Percentiles rank a stretch among this genome's conserved stretches.
Evolutionary conservation across 345 rosid genomes (phyloP).

Genomic region (Aquilaria sinensis): DNA sequence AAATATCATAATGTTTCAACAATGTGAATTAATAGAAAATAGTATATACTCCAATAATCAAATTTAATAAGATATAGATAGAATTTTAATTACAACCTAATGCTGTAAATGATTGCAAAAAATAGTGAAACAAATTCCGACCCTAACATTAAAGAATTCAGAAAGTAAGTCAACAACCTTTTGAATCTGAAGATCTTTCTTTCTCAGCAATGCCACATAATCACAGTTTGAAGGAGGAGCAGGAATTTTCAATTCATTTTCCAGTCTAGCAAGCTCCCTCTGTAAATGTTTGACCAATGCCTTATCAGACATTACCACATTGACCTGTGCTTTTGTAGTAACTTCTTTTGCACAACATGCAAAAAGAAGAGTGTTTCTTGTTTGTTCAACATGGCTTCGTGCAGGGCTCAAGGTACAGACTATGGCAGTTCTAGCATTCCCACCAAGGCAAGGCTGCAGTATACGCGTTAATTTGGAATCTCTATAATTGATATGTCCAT

Average conservation of each 20-base stretch:
- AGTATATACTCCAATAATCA: too few relatives aligned
- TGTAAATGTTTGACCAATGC: conserved; percentile 95
- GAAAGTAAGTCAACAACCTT: conserved; percentile 50
- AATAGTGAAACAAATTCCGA: neutral
- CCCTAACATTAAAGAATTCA: conserved; percentile 2
- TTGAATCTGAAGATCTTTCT: conserved; percentile 87
- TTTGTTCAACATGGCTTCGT: conserved; percentile 93
- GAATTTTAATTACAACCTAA: too few relatives aligned
- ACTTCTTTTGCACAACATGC: conserved; percentile 99
- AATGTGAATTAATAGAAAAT: too few relatives aligned
- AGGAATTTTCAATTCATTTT: conserved; percentile 80
- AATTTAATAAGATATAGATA: too few relatives aligned
- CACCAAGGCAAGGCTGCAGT: conserved; percentile 94
- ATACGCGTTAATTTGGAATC: conserved; percentile 94
- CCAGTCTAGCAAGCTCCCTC: conserved; percentile 86
- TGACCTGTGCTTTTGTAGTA: conserved; percentile 92
- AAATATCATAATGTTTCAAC: too few relatives aligned
- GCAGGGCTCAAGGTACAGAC: conserved; percentile 98
- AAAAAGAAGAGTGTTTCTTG: conserved; percentile 93
- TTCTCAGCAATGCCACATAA: conserved; percentile 58
- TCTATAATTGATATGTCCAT: conserved; percentile 91
- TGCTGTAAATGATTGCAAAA: too few relatives aligned
- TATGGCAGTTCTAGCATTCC: conserved; percentile 95
- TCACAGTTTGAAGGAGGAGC: conserved; percentile 50
- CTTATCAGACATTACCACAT: conserved; percentile 98